Conservation (phyloP, 2,329 filamentous ascomycete genomes). For the Calonectria fujianensis region DNA sequence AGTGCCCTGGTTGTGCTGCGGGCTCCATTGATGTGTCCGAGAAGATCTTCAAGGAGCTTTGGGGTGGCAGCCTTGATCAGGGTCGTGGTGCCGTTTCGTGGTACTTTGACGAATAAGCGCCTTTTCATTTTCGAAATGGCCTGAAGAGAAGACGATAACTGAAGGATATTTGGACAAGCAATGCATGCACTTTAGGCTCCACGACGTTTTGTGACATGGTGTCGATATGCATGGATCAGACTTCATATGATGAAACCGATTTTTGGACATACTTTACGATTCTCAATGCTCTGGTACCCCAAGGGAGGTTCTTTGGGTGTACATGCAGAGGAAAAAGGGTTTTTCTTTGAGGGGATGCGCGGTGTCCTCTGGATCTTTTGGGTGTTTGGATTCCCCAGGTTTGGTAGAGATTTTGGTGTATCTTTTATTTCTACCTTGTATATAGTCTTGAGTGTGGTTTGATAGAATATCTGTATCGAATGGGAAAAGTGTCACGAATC, state of each 20-base stretch:
- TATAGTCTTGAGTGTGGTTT: conserved; percentile 25
- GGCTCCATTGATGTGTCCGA: conserved; percentile 77
- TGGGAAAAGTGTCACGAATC: background rate
- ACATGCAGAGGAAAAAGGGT: conserved; percentile 41
- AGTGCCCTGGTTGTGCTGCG: conserved; percentile 81
- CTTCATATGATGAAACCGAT: conserved; percentile 46
- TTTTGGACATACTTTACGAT: conserved; percentile 49
- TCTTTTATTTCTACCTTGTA: conserved; percentile 32
- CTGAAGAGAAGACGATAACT: conserved; percentile 18
- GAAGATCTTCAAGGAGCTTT: conserved; percentile 73
- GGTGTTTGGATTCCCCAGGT: conserved; percentile 52
- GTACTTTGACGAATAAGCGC: conserved; percentile 62
- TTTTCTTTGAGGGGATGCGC: background rate
- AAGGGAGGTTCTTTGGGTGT: conserved; percentile 45
- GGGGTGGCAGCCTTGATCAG: conserved; percentile 62
- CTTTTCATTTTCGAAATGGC: background rate
- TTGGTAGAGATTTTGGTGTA: conserved; percentile 40
- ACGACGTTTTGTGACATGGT: conserved; percentile 4
- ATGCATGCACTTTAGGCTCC: background rate
- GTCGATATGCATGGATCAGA: conserved; percentile 33
- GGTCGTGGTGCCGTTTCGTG: conserved; percentile 67
- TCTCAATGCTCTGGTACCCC: conserved; percentile 47
- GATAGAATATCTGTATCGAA: conserved; percentile 25
- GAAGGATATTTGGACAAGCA: conserved; percentile 20
- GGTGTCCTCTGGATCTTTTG: conserved; percentile 41